Conservation (phyloP, 441 rosid genomes). For the Biscutella laevigata region DNA sequence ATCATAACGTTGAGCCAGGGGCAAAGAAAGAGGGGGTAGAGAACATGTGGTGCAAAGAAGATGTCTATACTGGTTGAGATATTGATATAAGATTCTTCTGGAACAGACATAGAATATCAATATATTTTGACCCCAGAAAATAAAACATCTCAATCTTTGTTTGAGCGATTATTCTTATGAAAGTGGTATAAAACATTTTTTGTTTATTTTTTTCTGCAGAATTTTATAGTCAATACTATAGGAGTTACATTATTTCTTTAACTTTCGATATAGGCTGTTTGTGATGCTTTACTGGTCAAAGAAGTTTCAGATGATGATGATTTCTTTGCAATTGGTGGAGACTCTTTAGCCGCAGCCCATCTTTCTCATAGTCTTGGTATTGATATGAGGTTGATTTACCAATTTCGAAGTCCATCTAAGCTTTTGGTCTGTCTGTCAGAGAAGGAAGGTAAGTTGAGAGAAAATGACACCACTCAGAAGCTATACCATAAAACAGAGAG, state of each 20-base stretch:
- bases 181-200: background rate
- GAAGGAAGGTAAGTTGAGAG: conserved; percentile 25
- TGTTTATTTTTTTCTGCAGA: background rate
- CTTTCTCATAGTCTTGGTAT: conserved; percentile 70
- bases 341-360: conserved; percentile 82
- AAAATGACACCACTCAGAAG: conserved; percentile 25
- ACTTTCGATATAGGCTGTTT: conserved; percentile 49
- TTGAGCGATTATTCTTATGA: background rate
- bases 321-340: conserved; percentile 82
- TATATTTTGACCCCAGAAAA: too few relatives aligned
- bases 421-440: conserved; percentile 44
- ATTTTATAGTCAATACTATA: background rate
- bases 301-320: conserved; percentile 60
- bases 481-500: conserved; percentile 26
- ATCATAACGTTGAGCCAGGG: background rate
- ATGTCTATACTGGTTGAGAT: background rate
- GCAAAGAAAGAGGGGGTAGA: background rate
- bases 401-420: conserved; percentile 59
- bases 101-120: background rate
- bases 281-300: conserved; percentile 58
- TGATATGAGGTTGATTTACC: conserved; percentile 67
- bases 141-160: background rate
- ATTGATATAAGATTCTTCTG: background rate
- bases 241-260: conserved; percentile 2
- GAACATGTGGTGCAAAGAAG: conserved; percentile 7